Evolutionary conservation across 768 basidiomycete genomes (phyloP).

Genomic region (Lyophyllum atratum): DNA sequence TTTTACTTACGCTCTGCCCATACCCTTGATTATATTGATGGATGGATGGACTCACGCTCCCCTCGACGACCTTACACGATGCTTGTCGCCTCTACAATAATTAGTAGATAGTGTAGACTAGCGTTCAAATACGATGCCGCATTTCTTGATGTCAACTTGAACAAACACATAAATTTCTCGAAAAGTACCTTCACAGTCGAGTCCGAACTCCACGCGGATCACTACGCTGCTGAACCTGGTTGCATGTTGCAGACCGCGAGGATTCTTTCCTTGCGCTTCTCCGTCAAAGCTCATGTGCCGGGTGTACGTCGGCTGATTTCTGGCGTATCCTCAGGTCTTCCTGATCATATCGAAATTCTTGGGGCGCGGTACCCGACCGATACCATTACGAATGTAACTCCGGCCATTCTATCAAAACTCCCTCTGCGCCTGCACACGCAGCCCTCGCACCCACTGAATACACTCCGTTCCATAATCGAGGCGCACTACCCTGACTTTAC

Average conservation of each 20-base stretch:
- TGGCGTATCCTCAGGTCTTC: slow-evolving; percentile 13
- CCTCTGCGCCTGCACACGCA: slow-evolving; percentile 73
- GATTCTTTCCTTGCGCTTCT: slow-evolving; percentile 3
- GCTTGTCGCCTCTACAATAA: slow-evolving; percentile 22
- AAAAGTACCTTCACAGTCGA: neutral
- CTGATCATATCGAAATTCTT: slow-evolving; percentile 49
- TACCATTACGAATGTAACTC: slow-evolving; percentile 79
- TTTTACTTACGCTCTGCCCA: slow-evolving; percentile 8
- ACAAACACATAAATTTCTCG: slow-evolving; percentile 14
- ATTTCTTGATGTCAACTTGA: slow-evolving; percentile 19
- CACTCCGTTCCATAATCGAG: slow-evolving; percentile 82
- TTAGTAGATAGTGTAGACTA: slow-evolving; percentile 40
- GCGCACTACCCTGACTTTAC: slow-evolving; percentile 77
- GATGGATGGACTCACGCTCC: slow-evolving; percentile 30
- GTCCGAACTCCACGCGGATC: neutral
- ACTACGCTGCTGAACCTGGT: neutral
- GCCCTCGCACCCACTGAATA: slow-evolving; percentile 82
- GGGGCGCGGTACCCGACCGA: slow-evolving; percentile 78
- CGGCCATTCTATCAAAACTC: slow-evolving; percentile 82
- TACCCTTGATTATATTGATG: slow-evolving; percentile 18
- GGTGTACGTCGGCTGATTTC: slow-evolving; percentile 10
- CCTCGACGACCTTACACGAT: slow-evolving; percentile 30
- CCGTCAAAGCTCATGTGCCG: slow-evolving; percentile 3
- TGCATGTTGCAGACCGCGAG: slow-evolving; percentile 18
- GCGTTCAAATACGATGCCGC: slow-evolving; percentile 12